Percentiles rank a stretch among this genome's conserved stretches.
Evolutionary conservation across 345 rosid genomes (phyloP).

Genomic region (Xanthoceras sorbifolium): DNA sequence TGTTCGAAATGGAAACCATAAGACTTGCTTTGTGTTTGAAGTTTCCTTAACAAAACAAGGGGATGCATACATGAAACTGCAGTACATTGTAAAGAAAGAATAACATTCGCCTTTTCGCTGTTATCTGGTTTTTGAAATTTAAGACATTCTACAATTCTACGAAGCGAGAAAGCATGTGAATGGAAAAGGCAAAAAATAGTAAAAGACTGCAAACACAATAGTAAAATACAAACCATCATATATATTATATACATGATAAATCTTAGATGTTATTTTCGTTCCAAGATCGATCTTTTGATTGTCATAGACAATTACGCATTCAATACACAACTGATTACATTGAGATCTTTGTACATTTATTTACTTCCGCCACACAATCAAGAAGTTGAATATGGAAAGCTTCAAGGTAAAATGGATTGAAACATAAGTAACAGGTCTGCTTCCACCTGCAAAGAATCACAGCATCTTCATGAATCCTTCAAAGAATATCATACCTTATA

Average conservation of each 20-base stretch:
- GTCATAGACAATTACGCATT: constrained; percentile 10
- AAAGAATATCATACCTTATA: neutral
- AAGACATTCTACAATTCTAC: too few species aligned
- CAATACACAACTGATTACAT: neutral
- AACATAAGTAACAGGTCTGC: neutral
- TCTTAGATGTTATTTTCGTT: neutral
- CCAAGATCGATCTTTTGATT: neutral
- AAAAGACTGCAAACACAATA: neutral
- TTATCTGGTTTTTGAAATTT: too few species aligned
- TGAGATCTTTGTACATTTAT: neutral
- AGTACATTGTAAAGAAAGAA: neutral
- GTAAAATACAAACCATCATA: neutral
- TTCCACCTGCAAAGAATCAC: constrained; percentile 25
- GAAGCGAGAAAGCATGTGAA: neutral
- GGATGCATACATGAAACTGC: neutral
- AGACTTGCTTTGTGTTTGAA: neutral
- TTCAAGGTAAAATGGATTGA: neutral
- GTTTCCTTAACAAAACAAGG: neutral
- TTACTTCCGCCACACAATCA: neutral
- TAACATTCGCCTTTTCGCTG: too few species aligned
- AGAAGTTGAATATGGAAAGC: neutral
- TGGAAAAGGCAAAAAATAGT: neutral
- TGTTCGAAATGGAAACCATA: too few species aligned
- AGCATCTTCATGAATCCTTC: neutral
- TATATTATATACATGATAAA: neutral